phyloP scores from a whole-genome alignment of 257 asterid genomes.

The Lantana camara region DNA sequence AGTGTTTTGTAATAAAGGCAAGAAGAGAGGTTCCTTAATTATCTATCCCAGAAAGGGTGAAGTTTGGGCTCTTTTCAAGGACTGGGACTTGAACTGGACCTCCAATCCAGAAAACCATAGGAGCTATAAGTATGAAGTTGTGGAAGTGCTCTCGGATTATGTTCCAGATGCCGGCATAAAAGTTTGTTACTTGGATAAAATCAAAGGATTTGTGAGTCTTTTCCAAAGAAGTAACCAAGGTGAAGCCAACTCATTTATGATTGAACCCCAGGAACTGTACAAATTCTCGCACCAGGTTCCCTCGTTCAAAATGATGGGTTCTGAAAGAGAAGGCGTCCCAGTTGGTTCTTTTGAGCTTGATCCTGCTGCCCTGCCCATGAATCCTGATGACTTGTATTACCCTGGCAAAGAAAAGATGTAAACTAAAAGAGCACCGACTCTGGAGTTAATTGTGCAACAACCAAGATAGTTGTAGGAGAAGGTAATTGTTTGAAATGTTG shows the following conservation, averaged over 20 bases:
- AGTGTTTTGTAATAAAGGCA: slow-evolving; percentile 44
- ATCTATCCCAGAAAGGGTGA: slow-evolving; percentile 71
- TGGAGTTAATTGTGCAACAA: slow-evolving; percentile 20
- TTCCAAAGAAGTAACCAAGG: slow-evolving; percentile 46
- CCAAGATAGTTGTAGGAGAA: slow-evolving; percentile 10
- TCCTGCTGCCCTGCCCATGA: slow-evolving; percentile 67
- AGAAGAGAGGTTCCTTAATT: slow-evolving; percentile 38
- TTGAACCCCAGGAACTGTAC: slow-evolving; percentile 46
- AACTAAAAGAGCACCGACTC: slow-evolving; percentile 19
- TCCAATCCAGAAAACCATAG: slow-evolving; percentile 35
- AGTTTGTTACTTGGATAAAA: slow-evolving; percentile 62
- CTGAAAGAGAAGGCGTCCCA: slow-evolving; percentile 73
- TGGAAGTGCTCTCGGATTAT: slow-evolving; percentile 66
- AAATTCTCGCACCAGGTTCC: slow-evolving; percentile 74
- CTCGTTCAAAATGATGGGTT: slow-evolving; percentile 51
- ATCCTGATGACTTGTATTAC: slow-evolving; percentile 50
- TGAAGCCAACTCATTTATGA: slow-evolving; percentile 21
- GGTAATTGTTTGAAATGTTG: slow-evolving; percentile 19
- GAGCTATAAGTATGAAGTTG: slow-evolving; percentile 60
- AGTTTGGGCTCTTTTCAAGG: slow-evolving; percentile 79
- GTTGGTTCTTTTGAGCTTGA: slow-evolving; percentile 82
- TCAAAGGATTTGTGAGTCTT: slow-evolving; percentile 61
- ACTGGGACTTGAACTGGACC: slow-evolving; percentile 69
- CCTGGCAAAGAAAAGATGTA: slow-evolving; percentile 37
- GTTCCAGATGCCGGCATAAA: slow-evolving; percentile 40